Evolutionary conservation across 192 early-diverging fungal genomes (phyloP).

Genomic region (Fimicolochytrium jonesii): DNA sequence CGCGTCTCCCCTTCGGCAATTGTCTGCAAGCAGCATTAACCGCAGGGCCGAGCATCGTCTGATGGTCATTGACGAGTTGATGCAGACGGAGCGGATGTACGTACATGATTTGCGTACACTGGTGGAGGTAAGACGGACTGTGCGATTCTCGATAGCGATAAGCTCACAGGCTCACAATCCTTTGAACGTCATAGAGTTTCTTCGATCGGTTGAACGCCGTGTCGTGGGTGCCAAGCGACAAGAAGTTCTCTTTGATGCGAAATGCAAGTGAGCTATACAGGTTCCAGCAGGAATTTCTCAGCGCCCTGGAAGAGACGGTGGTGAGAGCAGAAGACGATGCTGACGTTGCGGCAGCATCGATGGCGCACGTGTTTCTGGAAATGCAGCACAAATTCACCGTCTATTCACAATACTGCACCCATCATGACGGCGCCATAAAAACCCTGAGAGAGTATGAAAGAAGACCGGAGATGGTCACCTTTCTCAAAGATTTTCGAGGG

Average conservation of each 20-base stretch:
- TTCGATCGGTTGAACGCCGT: constrained; percentile 31
- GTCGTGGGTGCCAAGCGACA: constrained; percentile 28
- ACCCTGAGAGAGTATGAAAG: constrained; percentile 26
- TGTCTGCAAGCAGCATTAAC: too few relatives aligned
- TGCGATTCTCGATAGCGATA: too few relatives aligned
- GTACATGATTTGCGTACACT: constrained; percentile 22
- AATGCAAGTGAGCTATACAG: constrained; percentile 31
- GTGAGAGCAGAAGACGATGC: background rate
- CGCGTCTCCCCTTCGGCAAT: too few relatives aligned
- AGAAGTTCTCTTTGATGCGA: constrained; percentile 27
- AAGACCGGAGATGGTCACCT: constrained; percentile 29
- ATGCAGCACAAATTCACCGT: constrained; percentile 25
- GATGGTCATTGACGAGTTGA: constrained; percentile 22
- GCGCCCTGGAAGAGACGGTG: constrained; percentile 4
- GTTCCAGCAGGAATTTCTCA: constrained; percentile 31
- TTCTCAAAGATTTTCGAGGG: constrained; percentile 26
- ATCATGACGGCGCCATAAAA: constrained; percentile 28
- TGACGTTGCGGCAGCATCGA: background rate
- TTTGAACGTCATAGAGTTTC: too few relatives aligned
- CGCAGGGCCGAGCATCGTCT: too few relatives aligned
- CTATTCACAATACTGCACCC: constrained; percentile 30
- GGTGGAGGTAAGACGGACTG: constrained; percentile 19
- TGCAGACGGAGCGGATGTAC: constrained; percentile 25
- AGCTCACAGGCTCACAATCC: too few relatives aligned
- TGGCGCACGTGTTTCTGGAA: constrained; percentile 15